phyloP scores from a whole-genome alignment of 169 alveolate species.

The Plasmodium malariae region DNA sequence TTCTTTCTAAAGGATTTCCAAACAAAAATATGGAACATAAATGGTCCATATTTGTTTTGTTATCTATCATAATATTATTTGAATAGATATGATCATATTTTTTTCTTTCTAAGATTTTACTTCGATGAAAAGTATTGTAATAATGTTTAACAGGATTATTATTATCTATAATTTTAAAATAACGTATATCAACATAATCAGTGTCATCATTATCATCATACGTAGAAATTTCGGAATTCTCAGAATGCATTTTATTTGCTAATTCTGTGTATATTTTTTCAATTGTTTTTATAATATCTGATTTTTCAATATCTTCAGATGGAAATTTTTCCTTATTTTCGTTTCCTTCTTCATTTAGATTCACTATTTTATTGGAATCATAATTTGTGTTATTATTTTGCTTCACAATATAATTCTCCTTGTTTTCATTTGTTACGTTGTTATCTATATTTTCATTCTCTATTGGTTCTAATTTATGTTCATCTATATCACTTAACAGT shows the following conservation, averaged over 20 bases:
- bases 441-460: conserved; percentile 1
- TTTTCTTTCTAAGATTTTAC: conserved; percentile 55
- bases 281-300: conserved; percentile 46
- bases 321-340: not conserved
- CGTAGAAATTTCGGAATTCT: conserved; percentile 33
- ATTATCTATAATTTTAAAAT: conserved; percentile 70
- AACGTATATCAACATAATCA: conserved; percentile 61
- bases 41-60: conserved; percentile 72
- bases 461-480: conserved; percentile 16
- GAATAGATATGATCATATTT: conserved; percentile 70
- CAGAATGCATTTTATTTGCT: conserved; percentile 65
- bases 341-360: conserved; percentile 20
- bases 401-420: conserved; percentile 2
- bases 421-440: not conserved
- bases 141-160: conserved; percentile 61
- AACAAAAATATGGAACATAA: conserved; percentile 62
- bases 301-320: conserved; percentile 48
- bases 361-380: conserved; percentile 4
- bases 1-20: conserved; percentile 77
- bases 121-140: conserved; percentile 51
- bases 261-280: conserved; percentile 47
- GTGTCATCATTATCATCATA: conserved; percentile 41
- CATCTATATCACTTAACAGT: conserved; percentile 24
- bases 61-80: conserved; percentile 46
- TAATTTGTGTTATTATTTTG: conserved; percentile 2